These are phyloP conservation scores for Westerdykella aurantiaca DNA, from an alignment of 2,329 filamentous ascomycete species.

Conservation along the genomic window DNA sequence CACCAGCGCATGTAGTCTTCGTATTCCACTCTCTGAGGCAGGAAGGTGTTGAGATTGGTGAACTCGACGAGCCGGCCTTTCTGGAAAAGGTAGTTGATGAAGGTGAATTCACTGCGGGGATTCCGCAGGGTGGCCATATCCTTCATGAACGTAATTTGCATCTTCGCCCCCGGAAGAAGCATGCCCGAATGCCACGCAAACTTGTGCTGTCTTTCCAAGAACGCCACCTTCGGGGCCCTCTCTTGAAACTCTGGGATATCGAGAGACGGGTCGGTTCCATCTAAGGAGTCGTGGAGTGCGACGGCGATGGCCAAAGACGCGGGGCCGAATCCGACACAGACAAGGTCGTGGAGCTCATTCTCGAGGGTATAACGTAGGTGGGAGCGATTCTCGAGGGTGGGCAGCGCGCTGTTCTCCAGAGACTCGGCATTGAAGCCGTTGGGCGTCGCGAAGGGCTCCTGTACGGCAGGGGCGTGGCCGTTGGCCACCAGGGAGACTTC, in stretches of 20 bases:
- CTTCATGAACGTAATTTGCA: constrained; percentile 98
- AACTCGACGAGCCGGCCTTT: constrained; percentile 82
- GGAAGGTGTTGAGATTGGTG: constrained; percentile 82
- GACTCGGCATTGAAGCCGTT: constrained; percentile 19
- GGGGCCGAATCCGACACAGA: constrained; percentile 90
- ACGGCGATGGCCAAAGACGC: constrained; percentile 85
- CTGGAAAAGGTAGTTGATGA: constrained; percentile 85
- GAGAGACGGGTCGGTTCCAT: constrained; percentile 35
- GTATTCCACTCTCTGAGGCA: constrained; percentile 81
- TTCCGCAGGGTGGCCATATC: constrained; percentile 86
- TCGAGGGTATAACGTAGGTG: constrained; percentile 50
- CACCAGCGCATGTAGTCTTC: constrained; percentile 97
- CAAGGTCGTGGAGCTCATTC: constrained; percentile 70
- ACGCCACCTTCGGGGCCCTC: constrained; percentile 64
- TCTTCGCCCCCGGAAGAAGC: constrained; percentile 86
- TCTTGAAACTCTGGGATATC: constrained; percentile 32
- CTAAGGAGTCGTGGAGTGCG: constrained; percentile 70
- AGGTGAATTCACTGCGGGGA: constrained; percentile 86
- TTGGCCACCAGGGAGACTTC: constrained; percentile 17
- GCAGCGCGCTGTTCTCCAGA: constrained; percentile 24
- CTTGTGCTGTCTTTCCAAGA: constrained; percentile 74
- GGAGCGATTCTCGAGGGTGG: constrained; percentile 34
- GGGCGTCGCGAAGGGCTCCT: constrained; percentile 19
- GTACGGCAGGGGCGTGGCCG: constrained; percentile 15
- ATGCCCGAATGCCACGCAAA: constrained; percentile 96